phyloP scores from a whole-genome alignment of 805 yeast species.

The Pichia cabralensis region DNA sequence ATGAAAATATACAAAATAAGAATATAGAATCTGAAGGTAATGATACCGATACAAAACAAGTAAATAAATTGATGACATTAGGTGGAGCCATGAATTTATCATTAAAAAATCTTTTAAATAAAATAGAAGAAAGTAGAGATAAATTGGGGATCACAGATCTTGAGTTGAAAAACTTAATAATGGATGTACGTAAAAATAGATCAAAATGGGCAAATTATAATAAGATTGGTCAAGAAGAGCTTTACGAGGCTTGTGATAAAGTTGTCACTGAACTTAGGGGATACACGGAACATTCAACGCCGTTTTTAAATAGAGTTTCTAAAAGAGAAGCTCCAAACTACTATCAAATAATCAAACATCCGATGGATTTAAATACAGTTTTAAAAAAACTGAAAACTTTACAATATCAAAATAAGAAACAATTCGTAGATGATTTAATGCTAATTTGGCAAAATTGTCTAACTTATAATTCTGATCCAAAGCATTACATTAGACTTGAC shows the following conservation, averaged over 20 bases:
- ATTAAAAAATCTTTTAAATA: conserved; percentile 66
- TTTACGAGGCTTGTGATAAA: conserved; percentile 95
- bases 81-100: conserved; percentile 69
- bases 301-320: conserved; percentile 90
- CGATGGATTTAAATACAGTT: conserved; percentile 95
- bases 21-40: conserved; percentile 9
- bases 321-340: conserved; percentile 98
- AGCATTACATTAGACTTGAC: conserved; percentile 81
- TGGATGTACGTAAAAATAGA: conserved; percentile 89
- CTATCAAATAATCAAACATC: conserved; percentile 77
- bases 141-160: conserved; percentile 63
- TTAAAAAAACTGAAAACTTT: conserved; percentile 77
- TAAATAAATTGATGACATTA: conserved; percentile 22
- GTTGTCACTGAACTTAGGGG: conserved; percentile 85
- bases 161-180: conserved; percentile 73
- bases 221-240: conserved; percentile 91
- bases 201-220: conserved; percentile 98
- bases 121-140: conserved; percentile 75
- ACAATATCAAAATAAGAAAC: conserved; percentile 75
- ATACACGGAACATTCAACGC: conserved; percentile 93
- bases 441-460: conserved; percentile 93
- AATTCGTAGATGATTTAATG: conserved; percentile 92
- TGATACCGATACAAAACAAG: conserved; percentile 16
- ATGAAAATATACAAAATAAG: conserved; percentile 26
- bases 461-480: conserved; percentile 89